Evolutionary conservation across 108 stramenopile genomes (phyloP).

Genomic region (Cyclotella baltica): DNA sequence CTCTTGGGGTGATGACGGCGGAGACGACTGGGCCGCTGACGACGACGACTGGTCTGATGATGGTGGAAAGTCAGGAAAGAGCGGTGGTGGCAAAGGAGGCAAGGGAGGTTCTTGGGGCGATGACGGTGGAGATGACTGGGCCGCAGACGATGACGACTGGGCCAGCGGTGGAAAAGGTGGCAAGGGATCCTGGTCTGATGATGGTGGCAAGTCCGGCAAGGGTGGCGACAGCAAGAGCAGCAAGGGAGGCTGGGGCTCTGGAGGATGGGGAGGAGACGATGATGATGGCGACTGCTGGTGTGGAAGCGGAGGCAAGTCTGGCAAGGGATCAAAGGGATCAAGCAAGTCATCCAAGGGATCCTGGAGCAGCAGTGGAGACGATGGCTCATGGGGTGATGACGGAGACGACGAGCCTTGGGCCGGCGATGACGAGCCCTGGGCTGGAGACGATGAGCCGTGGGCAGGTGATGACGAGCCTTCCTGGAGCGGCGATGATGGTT

Average conservation of each 20-base stretch:
- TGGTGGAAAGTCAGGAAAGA: constrained; percentile 4
- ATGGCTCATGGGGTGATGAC: background rate
- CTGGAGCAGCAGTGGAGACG: background rate
- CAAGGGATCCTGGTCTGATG: background rate
- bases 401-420: background rate
- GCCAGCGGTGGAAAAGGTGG: background rate
- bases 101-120: background rate
- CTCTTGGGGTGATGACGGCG: background rate
- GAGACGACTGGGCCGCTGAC: background rate
- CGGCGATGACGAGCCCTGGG: background rate
- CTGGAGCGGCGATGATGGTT: background rate
- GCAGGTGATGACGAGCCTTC: too few species aligned
- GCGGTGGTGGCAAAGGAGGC: background rate
- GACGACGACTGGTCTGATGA: background rate
- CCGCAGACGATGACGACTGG: too few species aligned
- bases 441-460: constrained; percentile 2
- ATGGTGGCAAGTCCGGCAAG: background rate
- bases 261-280: background rate
- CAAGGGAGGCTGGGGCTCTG: background rate
- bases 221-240: background rate
- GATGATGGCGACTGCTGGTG: background rate
- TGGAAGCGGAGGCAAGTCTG: background rate
- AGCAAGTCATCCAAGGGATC: constrained; percentile 7
- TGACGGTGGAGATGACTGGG: background rate
- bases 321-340: constrained; percentile 2